phyloP scores from a whole-genome alignment of 1,284 basidiomycete species.

The Hypsizygus ulmarius region DNA sequence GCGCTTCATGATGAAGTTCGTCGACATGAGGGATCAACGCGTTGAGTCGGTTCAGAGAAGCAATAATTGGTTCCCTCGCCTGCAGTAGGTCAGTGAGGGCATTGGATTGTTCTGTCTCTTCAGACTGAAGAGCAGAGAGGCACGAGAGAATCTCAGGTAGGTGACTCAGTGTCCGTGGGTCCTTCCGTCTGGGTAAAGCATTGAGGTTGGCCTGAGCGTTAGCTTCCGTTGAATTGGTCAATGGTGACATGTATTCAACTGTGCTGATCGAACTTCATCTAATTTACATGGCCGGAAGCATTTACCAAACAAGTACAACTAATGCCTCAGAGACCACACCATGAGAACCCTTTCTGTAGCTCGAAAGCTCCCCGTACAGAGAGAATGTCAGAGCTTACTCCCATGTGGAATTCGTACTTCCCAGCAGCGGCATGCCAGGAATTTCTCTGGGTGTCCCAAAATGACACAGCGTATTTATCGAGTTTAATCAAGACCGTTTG shows the following conservation, averaged over 20 bases:
- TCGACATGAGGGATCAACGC: conserved; percentile 65
- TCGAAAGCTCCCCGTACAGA: conserved; percentile 36
- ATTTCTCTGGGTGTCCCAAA: conserved; percentile 46
- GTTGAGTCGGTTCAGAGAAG: conserved; percentile 63
- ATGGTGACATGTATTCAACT: not conserved
- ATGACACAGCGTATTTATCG: conserved; percentile 45
- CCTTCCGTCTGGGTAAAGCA: conserved; percentile 14
- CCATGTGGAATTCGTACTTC: conserved; percentile 45
- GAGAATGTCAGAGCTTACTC: conserved; percentile 47
- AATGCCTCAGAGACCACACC: conserved; percentile 41
- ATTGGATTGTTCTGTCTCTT: conserved; percentile 75
- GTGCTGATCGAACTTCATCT: not conserved
- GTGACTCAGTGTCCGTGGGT: conserved; percentile 57
- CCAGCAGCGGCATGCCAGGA: conserved; percentile 46
- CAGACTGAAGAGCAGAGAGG: conserved; percentile 72
- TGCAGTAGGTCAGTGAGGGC: conserved; percentile 76
- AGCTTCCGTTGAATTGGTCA: too few species aligned
- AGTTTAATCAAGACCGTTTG: conserved; percentile 11
- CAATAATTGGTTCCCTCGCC: conserved; percentile 62
- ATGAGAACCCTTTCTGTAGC: conserved; percentile 40
- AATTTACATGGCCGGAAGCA: not conserved
- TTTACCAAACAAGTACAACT: not conserved
- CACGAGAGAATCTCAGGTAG: conserved; percentile 68
- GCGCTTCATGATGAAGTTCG: conserved; percentile 60
- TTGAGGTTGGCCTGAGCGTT: not conserved